Evolutionary conservation across 805 yeast genomes (phyloP).

Genomic region (Schwanniomyces vanrijiae): DNA sequence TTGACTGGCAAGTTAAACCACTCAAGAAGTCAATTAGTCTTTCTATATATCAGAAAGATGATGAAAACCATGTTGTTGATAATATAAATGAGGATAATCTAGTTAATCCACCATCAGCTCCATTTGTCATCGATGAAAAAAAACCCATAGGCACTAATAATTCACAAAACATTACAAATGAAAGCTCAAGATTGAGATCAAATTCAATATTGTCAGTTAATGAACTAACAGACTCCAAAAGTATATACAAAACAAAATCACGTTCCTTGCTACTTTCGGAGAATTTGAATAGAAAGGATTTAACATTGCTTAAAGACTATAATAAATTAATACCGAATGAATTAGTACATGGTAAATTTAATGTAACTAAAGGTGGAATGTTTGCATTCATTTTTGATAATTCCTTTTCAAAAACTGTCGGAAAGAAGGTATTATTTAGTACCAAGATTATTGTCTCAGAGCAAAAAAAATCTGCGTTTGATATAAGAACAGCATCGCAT

Average conservation of each 20-base stretch:
- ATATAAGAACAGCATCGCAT: background rate
- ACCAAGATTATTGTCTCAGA: constrained; percentile 16
- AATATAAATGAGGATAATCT: background rate
- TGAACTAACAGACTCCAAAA: constrained; percentile 27
- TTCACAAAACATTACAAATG: background rate
- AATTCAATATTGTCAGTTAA: constrained; percentile 36
- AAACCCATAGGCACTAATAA: constrained; percentile 17
- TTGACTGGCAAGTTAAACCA: constrained; percentile 84
- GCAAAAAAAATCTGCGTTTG: background rate
- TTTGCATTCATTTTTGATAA: constrained; percentile 91
- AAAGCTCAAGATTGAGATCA: constrained; percentile 17
- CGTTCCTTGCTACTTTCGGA: constrained; percentile 38
- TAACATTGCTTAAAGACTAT: constrained; percentile 58
- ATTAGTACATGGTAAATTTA: constrained; percentile 58
- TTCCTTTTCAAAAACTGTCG: constrained; percentile 80
- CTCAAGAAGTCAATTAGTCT: constrained; percentile 45
- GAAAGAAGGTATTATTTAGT: constrained; percentile 76
- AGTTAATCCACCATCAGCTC: background rate
- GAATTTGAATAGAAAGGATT: constrained; percentile 40
- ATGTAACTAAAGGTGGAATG: constrained; percentile 63
- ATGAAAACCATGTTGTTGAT: constrained; percentile 10
- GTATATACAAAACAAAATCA: constrained; percentile 31
- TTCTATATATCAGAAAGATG: constrained; percentile 37
- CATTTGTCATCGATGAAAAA: constrained; percentile 40
- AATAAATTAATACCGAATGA: constrained; percentile 54